Evolutionary conservation across 169 alveolate species (phyloP), one percentile per base, ranked within the genome.

Genomic region (Blepharisma undulans): DNA sequence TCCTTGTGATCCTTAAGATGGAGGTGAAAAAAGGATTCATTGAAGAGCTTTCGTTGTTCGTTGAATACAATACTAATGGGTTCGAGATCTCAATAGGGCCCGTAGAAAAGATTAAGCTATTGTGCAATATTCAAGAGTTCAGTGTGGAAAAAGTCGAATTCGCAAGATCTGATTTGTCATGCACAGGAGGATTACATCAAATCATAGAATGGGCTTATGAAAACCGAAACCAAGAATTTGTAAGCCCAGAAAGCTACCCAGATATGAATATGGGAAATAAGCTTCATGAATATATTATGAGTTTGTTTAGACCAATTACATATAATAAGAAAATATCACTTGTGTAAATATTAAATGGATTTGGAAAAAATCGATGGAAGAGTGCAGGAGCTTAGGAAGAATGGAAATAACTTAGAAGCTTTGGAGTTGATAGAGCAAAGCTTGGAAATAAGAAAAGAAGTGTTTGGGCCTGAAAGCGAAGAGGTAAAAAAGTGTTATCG

Each of bases 331-430:
- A 48, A 48, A 48, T 48, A 48, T 48, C 66, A 48, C 7, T 48
- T 48, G 66, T 48, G 66, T 5, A 48, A 10, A 48, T 48, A 48
- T 48, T 48, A 48, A 48, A 5, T 48, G 66, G 66, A 48, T 48
- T 48, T 48, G 0, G 12, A 1, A 48, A 48, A 48, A 48, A 48
- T 48, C 0, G 66, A 48, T 18, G 2, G 14, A 48, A 48, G 66
- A 18, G 14, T 48, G 7, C 21, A 48, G 10, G 66, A 48, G 2
- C 66, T 48, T 36, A 36, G 8, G 8, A 36, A 48, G 66, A 82
- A 95, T 72, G 93, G 88, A 61, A 79, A 91, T 16, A 93, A 89
- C 84, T 71, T 91, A 33, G 97, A 95, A 30, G 96, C 97, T 16
- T 81, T 95, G 5, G 93, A 92, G 29, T 90, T 93, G 2, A 79